Percentiles rank a stretch among this genome's conserved stretches.
Conservation (phyloP, 2,329 filamentous ascomycete species). For the Knufia fluminis region DNA sequence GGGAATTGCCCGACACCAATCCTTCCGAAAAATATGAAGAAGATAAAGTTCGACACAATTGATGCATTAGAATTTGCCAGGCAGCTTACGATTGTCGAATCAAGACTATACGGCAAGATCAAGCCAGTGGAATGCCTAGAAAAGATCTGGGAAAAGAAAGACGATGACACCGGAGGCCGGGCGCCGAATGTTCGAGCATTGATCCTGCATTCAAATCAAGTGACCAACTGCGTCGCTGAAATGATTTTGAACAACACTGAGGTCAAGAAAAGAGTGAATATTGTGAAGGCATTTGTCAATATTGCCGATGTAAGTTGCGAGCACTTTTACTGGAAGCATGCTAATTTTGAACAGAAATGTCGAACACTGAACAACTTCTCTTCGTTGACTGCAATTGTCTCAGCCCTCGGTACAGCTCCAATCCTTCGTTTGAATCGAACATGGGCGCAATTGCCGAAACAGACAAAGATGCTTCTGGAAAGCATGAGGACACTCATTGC, state of each 20-base stretch:
- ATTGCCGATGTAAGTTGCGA: slow-evolving; percentile 76
- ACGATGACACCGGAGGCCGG: slow-evolving; percentile 64
- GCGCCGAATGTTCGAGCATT: slow-evolving; percentile 91
- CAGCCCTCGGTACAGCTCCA: slow-evolving; percentile 84
- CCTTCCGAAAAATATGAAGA: slow-evolving; percentile 98
- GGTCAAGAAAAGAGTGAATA: slow-evolving; percentile 89
- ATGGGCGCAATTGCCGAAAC: slow-evolving; percentile 85
- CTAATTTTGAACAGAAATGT: slow-evolving; percentile 61
- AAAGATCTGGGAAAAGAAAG: slow-evolving; percentile 98
- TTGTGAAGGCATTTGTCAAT: slow-evolving; percentile 96
- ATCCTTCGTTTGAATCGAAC: slow-evolving; percentile 89
- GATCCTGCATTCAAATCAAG: slow-evolving; percentile 94
- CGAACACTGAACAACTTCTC: slow-evolving; percentile 92
- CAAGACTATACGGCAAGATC: slow-evolving; percentile 87
- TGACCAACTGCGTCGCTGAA: slow-evolving; percentile 98
- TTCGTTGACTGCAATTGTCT: slow-evolving; percentile 94
- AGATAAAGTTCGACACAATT: slow-evolving; percentile 95
- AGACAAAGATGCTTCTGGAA: slow-evolving; percentile 71
- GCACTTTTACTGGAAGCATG: slow-evolving; percentile 9
- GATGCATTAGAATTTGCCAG: slow-evolving; percentile 94
- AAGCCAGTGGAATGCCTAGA: slow-evolving; percentile 92
- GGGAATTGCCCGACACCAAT: slow-evolving; percentile 78
- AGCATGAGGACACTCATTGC: slow-evolving; percentile 91
- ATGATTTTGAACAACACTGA: slow-evolving; percentile 96
- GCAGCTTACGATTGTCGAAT: slow-evolving; percentile 94